Conservation (phyloP, 192 early-diverging fungal species). For the Umbelopsis sp. region DNA sequence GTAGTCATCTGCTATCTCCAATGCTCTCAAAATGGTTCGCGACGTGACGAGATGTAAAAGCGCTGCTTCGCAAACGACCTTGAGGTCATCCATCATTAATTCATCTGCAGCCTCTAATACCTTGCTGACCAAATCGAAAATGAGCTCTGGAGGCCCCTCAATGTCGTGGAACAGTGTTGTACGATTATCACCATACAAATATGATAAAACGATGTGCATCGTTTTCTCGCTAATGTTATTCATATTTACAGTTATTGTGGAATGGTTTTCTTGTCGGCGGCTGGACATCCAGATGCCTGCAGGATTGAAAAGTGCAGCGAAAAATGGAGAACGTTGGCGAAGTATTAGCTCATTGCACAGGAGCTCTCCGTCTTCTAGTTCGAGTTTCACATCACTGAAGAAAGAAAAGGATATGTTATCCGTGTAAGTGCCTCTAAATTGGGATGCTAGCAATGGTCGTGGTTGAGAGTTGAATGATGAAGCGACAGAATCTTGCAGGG, state of each 20-base stretch:
- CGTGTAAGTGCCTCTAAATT: slow-evolving; percentile 25
- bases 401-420: not conserved
- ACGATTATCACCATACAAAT: slow-evolving; percentile 55
- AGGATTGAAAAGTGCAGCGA: slow-evolving; percentile 58
- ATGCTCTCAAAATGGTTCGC: slow-evolving; percentile 50
- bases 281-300: slow-evolving; percentile 51
- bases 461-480: slow-evolving; percentile 42
- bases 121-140: slow-evolving; percentile 53
- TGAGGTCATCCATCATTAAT: slow-evolving; percentile 54
- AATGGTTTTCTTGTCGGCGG: slow-evolving; percentile 18
- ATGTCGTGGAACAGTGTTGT: slow-evolving; percentile 41
- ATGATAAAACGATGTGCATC: slow-evolving; percentile 52
- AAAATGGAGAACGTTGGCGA: slow-evolving; percentile 64
- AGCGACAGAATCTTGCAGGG: slow-evolving; percentile 39
- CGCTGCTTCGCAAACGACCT: slow-evolving; percentile 41
- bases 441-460: slow-evolving; percentile 26
- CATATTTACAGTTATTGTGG: slow-evolving; percentile 48
- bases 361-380: slow-evolving; percentile 40
- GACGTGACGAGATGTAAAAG: slow-evolving; percentile 42
- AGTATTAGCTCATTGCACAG: slow-evolving; percentile 53
- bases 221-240: slow-evolving; percentile 50
- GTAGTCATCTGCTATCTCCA: slow-evolving; percentile 59
- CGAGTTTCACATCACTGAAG: slow-evolving; percentile 27
- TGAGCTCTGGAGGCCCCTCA: slow-evolving; percentile 40
- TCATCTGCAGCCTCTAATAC: slow-evolving; percentile 68